Base-by-base conservation (phyloP, 2,329 filamentous ascomycete species). In the Meredithiella fracta region DNA sequence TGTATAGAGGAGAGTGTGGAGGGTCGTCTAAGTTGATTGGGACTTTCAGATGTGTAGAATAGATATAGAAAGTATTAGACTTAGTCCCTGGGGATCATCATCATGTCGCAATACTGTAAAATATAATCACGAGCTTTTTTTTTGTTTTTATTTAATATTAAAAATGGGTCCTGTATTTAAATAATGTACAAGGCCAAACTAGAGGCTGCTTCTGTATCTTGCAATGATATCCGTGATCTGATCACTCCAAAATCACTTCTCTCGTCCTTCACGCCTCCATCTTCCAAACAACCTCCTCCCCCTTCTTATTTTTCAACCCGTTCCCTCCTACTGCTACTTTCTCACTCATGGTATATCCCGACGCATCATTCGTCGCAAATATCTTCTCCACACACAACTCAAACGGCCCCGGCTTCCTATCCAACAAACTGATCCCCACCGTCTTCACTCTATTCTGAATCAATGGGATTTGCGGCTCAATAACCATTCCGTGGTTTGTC, bases 401-500 rank as follows among this genome's bases (percentile, higher is more conserved):
- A 68, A 91, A 98, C 0, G 87, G 85, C 0, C 91, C 92, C 5
- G 88, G 85, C 38, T 94, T 77, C 15, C 92, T 78, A 68, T 98
- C 92, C 55, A 89, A 96, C 64, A 96, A 68, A 3, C 89, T 88
- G 57, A 97, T 81, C 1, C 92, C 92, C 20, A 98, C 73, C 26
- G 83, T 94, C 65, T 81, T 78, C 29, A 98, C 82, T 67, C 88
- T 90, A 64, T 94, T 85, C 60, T 85, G 80, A 66, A 96, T 70
- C 69, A 98, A 83, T 67, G 94, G 89, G 11, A 83, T 83, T 73
- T 97, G 91, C 31, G 92, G 92, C 71, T 97, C 90, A 3, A 96
- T 83, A 1, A 94, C 87, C 63, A 86, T 81, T 5, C 92, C 92
- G 64, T 94, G 80, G 65, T 96, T 97, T 14, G 92, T 98, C 60